phyloP scores from a whole-genome alignment of 1,284 basidiomycete species.

The Schizophyllum commune region DNA sequence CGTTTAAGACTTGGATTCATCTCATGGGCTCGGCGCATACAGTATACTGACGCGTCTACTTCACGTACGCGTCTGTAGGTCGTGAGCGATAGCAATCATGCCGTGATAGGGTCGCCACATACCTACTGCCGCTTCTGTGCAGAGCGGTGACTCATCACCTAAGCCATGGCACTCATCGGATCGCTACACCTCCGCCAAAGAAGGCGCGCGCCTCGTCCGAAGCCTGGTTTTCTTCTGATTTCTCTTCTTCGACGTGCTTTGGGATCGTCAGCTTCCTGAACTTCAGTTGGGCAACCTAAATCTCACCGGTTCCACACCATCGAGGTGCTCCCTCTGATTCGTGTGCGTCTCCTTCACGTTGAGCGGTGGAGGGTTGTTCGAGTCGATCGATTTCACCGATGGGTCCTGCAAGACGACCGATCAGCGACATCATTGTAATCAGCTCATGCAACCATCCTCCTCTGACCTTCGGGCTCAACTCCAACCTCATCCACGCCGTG shows the following conservation, averaged over 20 bases:
- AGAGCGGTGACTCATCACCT: too few species aligned
- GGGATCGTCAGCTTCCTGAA: background rate
- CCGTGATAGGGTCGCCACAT: too few species aligned
- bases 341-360: constrained; percentile 20
- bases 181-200: constrained; percentile 17
- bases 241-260: constrained; percentile 8
- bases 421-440: background rate
- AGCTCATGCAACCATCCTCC: too few species aligned
- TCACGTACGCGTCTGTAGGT: too few species aligned
- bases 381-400: constrained; percentile 6
- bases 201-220: constrained; percentile 22
- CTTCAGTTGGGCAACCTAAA: background rate
- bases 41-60: too few species aligned
- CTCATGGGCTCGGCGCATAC: too few species aligned
- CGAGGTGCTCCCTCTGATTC: constrained; percentile 21
- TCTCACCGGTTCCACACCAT: constrained; percentile 7
- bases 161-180: background rate
- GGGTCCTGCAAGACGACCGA: constrained; percentile 1
- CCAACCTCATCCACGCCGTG: constrained; percentile 58
- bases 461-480: constrained; percentile 37
- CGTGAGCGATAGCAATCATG: too few species aligned
- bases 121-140: too few species aligned
- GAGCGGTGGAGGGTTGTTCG: constrained; percentile 10
- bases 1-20: too few species aligned
- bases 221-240: constrained; percentile 14